phyloP scores from a whole-genome alignment of 2,329 filamentous ascomycete species.

The Ceratocystis alfenasii region DNA sequence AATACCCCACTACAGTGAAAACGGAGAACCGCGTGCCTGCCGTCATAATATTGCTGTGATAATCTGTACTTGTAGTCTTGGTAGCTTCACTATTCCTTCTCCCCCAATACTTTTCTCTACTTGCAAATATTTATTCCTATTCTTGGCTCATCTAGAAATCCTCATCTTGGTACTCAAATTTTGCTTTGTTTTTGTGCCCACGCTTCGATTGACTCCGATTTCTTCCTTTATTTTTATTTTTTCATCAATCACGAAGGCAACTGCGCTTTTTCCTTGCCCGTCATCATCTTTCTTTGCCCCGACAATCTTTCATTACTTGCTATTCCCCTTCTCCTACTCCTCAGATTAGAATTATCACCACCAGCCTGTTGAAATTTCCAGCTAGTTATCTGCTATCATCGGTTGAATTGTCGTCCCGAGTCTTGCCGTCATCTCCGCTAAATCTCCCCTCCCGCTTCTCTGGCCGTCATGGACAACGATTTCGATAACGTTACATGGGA shows the following conservation, averaged over 20 bases:
- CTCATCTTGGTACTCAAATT: background rate
- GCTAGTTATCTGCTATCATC: too few relatives aligned
- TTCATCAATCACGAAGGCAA: background rate
- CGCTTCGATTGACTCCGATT: background rate
- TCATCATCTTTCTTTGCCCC: background rate
- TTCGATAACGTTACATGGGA: slow-evolving; percentile 76
- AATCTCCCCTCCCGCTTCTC: background rate
- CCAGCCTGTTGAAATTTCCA: too few relatives aligned
- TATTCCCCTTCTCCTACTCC: background rate
- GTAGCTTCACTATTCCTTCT: background rate
- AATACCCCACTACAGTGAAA: background rate
- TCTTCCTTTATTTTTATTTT: background rate
- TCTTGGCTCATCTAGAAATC: background rate
- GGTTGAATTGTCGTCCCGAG: too few relatives aligned
- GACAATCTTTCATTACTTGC: background rate
- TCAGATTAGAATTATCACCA: too few relatives aligned
- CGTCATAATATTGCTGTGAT: slow-evolving; percentile 7
- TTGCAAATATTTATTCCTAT: background rate
- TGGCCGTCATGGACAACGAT: slow-evolving; percentile 47
- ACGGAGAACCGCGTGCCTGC: slow-evolving; percentile 6
- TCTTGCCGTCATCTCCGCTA: background rate
- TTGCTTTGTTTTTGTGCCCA: background rate
- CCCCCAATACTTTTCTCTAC: background rate
- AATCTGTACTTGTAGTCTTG: background rate
- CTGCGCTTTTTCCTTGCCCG: background rate